These are phyloP conservation scores for Kodamaea neixiangensis DNA, from an alignment of 805 yeast species.

Conservation along the genomic window DNA sequence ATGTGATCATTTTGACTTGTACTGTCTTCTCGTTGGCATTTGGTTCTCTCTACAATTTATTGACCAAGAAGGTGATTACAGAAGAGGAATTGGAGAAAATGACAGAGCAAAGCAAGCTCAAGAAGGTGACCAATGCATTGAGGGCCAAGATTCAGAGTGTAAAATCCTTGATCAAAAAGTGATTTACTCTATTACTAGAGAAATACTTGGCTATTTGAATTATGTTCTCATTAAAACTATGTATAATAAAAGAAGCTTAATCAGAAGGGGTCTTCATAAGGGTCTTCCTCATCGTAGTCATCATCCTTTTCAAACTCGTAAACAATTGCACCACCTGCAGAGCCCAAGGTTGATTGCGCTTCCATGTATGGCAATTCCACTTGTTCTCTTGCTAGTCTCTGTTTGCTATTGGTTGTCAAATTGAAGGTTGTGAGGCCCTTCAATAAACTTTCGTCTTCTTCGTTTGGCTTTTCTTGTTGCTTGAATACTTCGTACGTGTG, in stretches of 20 bases:
- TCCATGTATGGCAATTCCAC: conserved; percentile 90
- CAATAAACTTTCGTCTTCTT: conserved; percentile 56
- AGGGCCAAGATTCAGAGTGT: conserved; percentile 6
- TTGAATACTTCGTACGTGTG: conserved; percentile 43
- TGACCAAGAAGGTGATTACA: conserved; percentile 72
- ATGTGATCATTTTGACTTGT: conserved; percentile 90
- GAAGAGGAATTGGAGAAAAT: conserved; percentile 63
- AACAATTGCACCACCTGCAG: conserved; percentile 87
- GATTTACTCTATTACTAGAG: background rate
- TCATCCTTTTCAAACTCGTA: conserved; percentile 96
- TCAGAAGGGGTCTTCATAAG: conserved; percentile 92
- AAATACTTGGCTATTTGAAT: background rate
- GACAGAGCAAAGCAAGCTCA: conserved; percentile 14
- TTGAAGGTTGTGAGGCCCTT: conserved; percentile 87
- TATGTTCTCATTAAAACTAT: background rate
- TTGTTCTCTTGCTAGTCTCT: conserved; percentile 73
- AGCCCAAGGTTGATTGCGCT: conserved; percentile 70
- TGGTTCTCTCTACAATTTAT: conserved; percentile 79
- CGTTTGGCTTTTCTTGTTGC: conserved; percentile 23
- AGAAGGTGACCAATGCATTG: background rate
- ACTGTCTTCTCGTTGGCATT: conserved; percentile 91
- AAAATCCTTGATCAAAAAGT: conserved; percentile 8
- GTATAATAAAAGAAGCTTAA: background rate
- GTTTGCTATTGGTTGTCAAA: conserved; percentile 71
- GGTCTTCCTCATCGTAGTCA: conserved; percentile 97